These are phyloP conservation scores for Aspergillus mulundensis DNA, from an alignment of 495 filamentous ascomycete genomes.

Conservation along the genomic window DNA sequence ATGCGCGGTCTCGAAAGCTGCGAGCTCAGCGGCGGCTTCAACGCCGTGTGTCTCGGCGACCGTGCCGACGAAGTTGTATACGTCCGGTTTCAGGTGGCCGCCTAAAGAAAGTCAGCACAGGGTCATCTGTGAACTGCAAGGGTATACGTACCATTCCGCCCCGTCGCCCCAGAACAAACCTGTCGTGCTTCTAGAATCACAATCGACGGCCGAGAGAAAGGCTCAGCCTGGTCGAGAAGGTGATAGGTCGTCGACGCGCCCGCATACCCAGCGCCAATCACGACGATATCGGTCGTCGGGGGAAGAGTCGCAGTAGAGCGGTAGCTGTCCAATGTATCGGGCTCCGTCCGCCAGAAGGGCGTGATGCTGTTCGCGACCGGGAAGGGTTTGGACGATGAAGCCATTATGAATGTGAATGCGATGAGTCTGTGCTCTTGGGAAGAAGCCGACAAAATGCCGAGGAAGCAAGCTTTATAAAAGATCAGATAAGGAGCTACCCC, in stretches of 20 bases:
- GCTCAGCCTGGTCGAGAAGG: conserved; percentile 41
- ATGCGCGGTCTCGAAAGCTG: conserved; percentile 30
- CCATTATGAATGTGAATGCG: neutral
- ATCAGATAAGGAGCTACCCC: neutral
- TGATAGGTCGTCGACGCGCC: conserved; percentile 64
- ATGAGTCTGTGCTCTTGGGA: neutral
- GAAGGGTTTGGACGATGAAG: conserved; percentile 11
- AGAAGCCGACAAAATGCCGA: neutral
- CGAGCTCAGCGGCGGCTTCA: conserved; percentile 31
- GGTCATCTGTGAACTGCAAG: neutral
- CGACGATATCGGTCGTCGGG: conserved; percentile 56
- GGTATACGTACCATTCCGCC: conserved; percentile 40
- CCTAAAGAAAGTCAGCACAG: conserved; percentile 13
- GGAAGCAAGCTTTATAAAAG: neutral
- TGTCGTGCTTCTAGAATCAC: conserved; percentile 79
- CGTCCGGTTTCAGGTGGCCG: conserved; percentile 37
- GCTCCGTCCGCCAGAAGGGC: conserved; percentile 72
- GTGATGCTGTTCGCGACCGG: conserved; percentile 50
- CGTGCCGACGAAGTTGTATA: conserved; percentile 26
- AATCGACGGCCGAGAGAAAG: conserved; percentile 24
- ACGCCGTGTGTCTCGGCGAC: conserved; percentile 6
- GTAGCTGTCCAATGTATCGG: conserved; percentile 49
- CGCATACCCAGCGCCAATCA: conserved; percentile 71
- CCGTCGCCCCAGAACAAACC: conserved; percentile 79
- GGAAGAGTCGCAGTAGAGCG: conserved; percentile 64